phyloP scores from a whole-genome alignment of 257 asterid genomes.

The Solanum verrucosum region DNA sequence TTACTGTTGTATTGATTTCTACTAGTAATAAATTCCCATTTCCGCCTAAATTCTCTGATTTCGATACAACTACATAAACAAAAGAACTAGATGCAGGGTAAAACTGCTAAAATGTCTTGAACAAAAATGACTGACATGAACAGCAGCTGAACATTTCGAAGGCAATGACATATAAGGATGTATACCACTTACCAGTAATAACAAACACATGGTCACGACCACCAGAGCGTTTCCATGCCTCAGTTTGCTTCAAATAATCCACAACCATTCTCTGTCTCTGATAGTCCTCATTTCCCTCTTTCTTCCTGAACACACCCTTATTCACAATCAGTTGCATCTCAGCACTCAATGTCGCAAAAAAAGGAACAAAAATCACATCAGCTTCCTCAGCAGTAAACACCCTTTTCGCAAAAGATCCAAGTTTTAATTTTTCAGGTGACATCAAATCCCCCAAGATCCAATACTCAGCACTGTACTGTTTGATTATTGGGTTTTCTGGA shows the following conservation, averaged over 20 bases:
- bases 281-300: constrained; percentile 80
- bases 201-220: constrained; percentile 93
- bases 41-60: background rate
- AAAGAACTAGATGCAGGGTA: background rate
- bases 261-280: constrained; percentile 66
- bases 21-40: background rate
- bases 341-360: constrained; percentile 86
- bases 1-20: background rate
- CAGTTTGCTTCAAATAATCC: constrained; percentile 55
- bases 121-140: background rate
- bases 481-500: constrained; percentile 77
- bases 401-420: constrained; percentile 60
- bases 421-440: constrained; percentile 34
- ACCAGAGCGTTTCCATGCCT: constrained; percentile 84
- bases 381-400: constrained; percentile 47
- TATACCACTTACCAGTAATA: constrained; percentile 53
- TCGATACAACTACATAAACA: background rate
- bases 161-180: background rate
- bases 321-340: constrained; percentile 69
- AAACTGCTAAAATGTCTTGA: background rate
- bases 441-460: constrained; percentile 88
- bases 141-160: background rate
- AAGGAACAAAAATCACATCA: constrained; percentile 88
- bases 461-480: constrained; percentile 94
- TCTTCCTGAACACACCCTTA: constrained; percentile 81